Conservation (phyloP, 192 early-diverging fungal species). For the Backusella mclennaniae region DNA sequence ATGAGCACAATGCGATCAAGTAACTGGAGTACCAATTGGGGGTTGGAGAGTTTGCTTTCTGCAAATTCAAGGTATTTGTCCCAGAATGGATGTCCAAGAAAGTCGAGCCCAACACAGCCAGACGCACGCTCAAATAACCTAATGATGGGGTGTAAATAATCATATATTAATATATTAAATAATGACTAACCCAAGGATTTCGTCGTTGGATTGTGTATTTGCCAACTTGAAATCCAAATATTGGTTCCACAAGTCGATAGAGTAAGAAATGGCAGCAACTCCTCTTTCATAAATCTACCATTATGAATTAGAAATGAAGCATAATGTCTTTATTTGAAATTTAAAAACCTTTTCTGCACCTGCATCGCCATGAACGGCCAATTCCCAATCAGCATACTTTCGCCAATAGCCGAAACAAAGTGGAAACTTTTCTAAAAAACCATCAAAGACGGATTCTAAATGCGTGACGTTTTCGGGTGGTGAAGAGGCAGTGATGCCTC, state of each 20-base stretch:
- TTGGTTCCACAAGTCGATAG: conserved; percentile 72
- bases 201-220: conserved; percentile 50
- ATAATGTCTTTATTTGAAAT: too few species aligned
- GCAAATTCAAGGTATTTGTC: conserved; percentile 59
- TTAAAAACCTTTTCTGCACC: conserved; percentile 60
- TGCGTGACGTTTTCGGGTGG: conserved; percentile 45
- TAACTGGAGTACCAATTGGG: conserved; percentile 44
- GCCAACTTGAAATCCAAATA: conserved; percentile 66
- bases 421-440: conserved; percentile 68
- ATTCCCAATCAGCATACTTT: conserved; percentile 69
- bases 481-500: conserved; percentile 49
- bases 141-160: not conserved
- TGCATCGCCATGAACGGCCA: conserved; percentile 47
- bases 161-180: not conserved
- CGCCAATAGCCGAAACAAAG: conserved; percentile 82
- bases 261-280: conserved; percentile 63
- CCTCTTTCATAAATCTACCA: conserved; percentile 71
- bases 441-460: conserved; percentile 59
- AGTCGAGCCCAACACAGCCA: conserved; percentile 61
- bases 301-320: not conserved
- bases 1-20: conserved; percentile 67
- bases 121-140: conserved; percentile 72
- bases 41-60: conserved; percentile 40
- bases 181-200: conserved; percentile 55
- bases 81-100: conserved; percentile 66